phyloP scores from a whole-genome alignment of 2,329 filamentous ascomycete genomes.

The Tolypocladium album region DNA sequence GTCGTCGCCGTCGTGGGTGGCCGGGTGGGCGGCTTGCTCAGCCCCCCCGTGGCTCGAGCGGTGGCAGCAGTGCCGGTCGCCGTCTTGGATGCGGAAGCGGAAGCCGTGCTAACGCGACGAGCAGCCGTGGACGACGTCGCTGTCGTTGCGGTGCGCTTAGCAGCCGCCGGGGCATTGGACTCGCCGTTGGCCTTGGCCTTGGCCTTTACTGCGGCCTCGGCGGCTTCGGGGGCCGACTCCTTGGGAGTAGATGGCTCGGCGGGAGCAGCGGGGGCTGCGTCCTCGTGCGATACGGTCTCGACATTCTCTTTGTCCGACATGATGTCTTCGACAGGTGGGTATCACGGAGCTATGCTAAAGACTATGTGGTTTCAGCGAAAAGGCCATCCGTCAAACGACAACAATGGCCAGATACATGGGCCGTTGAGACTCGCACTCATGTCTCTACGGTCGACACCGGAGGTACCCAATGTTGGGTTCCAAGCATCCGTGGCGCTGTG shows the following conservation, averaged over 20 bases:
- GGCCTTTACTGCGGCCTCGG: conserved; percentile 21
- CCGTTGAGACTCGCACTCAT: not conserved
- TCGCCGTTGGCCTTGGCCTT: conserved; percentile 23
- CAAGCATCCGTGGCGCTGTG: not conserved
- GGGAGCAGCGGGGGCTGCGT: conserved; percentile 18
- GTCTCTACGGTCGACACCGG: not conserved
- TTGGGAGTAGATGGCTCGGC: conserved; percentile 15
- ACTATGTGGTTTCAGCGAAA: not conserved
- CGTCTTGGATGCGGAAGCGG: conserved; percentile 13
- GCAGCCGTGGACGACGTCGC: conserved; percentile 17
- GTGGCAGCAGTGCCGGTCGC: conserved; percentile 1
- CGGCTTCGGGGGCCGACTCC: conserved; percentile 17
- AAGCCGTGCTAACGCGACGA: conserved; percentile 19
- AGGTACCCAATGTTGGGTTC: not conserved
- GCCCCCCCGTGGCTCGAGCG: conserved; percentile 11
- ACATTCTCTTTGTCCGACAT: conserved; percentile 39
- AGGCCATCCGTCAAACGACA: not conserved
- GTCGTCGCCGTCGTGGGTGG: conserved; percentile 25
- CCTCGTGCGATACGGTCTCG: conserved; percentile 33
- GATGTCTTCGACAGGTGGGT: conserved; percentile 5
- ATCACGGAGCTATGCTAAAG: not conserved
- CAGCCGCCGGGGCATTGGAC: conserved; percentile 15
- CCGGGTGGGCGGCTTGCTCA: conserved; percentile 38
- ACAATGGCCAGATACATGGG: not conserved
- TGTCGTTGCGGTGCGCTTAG: conserved; percentile 26